Evolutionary conservation across 2,329 filamentous ascomycete species (phyloP).

Genomic region (Botryotinia globosa): DNA sequence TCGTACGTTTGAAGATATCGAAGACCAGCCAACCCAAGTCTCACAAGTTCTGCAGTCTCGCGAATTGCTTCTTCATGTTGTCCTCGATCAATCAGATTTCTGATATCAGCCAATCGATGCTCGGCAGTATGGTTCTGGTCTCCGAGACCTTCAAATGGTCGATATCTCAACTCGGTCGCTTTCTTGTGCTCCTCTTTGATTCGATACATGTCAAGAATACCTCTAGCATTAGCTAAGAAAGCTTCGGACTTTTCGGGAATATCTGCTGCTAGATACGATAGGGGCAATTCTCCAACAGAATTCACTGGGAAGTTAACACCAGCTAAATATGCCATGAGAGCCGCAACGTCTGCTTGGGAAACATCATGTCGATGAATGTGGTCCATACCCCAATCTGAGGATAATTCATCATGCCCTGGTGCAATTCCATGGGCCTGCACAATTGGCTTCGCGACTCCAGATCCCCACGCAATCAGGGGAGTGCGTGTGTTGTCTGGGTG

Average conservation of each 20-base stretch:
- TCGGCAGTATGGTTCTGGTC: slow-evolving; percentile 64
- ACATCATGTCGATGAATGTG: slow-evolving; percentile 85
- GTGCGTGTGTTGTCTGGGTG: slow-evolving; percentile 97
- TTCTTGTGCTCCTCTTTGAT: slow-evolving; percentile 89
- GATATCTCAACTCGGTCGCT: slow-evolving; percentile 71
- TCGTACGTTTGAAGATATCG: slow-evolving; percentile 97
- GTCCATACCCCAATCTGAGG: slow-evolving; percentile 81
- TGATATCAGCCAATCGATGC: slow-evolving; percentile 65
- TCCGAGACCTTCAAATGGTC: slow-evolving; percentile 69
- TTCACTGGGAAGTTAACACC: slow-evolving; percentile 92
- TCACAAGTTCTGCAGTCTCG: slow-evolving; percentile 72
- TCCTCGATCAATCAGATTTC: slow-evolving; percentile 61
- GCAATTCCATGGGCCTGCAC: slow-evolving; percentile 55
- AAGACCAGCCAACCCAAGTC: slow-evolving; percentile 74
- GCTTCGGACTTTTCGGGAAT: slow-evolving; percentile 78
- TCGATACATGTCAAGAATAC: slow-evolving; percentile 91
- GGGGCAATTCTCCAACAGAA: slow-evolving; percentile 87
- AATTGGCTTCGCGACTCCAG: slow-evolving; percentile 77
- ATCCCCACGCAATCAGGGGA: slow-evolving; percentile 88
- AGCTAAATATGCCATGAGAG: slow-evolving; percentile 89
- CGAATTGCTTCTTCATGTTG: slow-evolving; percentile 75
- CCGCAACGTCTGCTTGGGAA: slow-evolving; percentile 87
- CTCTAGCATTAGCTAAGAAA: slow-evolving; percentile 76
- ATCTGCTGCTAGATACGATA: slow-evolving; percentile 73
- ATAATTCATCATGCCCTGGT: slow-evolving; percentile 87